Evolutionary conservation across 495 filamentous ascomycete genomes (phyloP), one percentile per base, ranked within the genome.

Genomic region (Letharia columbiana): DNA sequence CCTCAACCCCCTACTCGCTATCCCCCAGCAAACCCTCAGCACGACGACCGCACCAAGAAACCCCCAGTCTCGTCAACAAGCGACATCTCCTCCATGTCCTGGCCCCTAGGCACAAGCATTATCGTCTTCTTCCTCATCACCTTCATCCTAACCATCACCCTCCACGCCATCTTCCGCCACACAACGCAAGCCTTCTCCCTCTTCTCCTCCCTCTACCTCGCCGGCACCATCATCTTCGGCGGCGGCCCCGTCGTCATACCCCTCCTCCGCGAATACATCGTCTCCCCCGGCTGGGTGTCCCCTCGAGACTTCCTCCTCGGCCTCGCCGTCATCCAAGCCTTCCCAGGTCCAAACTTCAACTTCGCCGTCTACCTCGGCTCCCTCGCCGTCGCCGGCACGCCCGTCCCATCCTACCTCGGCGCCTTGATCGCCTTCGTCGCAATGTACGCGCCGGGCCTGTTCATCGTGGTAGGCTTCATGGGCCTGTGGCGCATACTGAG

Each of bases 331-430:
- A 91, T 90, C 66, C 90, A 95, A 74, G 85, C 89, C 4, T 91
- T 93, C 70, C 90, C 90, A 0, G 90, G 91, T 0, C 91, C 91
- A 0, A 93, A 95, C 73, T 92, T 93, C 83, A 95, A 93, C 73
- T 92, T 93, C 70, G 89, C 87, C 5, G 88, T 93, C 18, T 93
- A 87, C 69, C 80, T 93, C 17, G 89, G 91, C 35, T 75, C 82
- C 8, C 76, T 93, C 1, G 82, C 89, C 1, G 66, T 81, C 0
- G 72, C 69, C 1, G 76, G 75, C 8, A 73, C 79, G 3, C 45
- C 37, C 13, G 72, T 71, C 39, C 77, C 77, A 3, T 73, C 83
- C 6, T 71, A 81, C 52, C 60, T 83, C 31, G 87, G 87, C 13
- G 88, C 90, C 0, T 28, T 89, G 1, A 67, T 92, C n/a, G 87